Conservation (phyloP, 306 rosid species). For the Glycyrrhiza uralensis region DNA sequence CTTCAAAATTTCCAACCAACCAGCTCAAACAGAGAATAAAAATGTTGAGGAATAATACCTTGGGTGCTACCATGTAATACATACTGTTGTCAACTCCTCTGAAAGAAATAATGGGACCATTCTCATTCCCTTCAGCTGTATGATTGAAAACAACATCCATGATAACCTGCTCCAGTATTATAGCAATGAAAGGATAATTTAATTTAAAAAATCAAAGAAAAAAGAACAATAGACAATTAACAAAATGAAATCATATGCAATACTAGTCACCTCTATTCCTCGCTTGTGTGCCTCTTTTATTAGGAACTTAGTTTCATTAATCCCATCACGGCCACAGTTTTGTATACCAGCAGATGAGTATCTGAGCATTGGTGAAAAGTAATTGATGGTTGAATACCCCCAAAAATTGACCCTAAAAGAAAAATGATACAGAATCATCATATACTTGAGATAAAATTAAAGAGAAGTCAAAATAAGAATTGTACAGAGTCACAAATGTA, state of each 20-base stretch:
- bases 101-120: slow-evolving; percentile 84
- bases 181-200: slow-evolving; percentile 16
- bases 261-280: slow-evolving; percentile 80
- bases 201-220: not conserved
- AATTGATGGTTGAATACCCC: slow-evolving; percentile 94
- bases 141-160: slow-evolving; percentile 99
- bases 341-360: slow-evolving; percentile 73
- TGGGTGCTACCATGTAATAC: slow-evolving; percentile 93
- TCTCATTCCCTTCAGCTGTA: slow-evolving; percentile 99
- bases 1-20: slow-evolving; percentile 11
- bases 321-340: slow-evolving; percentile 78
- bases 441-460: not conserved
- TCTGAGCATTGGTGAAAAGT: slow-evolving; percentile 94
- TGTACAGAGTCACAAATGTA: not conserved
- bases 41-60: slow-evolving; percentile 51
- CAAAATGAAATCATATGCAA: not conserved
- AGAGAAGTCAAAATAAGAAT: not conserved
- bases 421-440: slow-evolving; percentile 22
- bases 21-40: slow-evolving; percentile 16
- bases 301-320: slow-evolving; percentile 80
- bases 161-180: slow-evolving; percentile 66
- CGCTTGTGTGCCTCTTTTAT: slow-evolving; percentile 89
- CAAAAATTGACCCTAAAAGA: slow-evolving; percentile 82
- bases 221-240: not conserved
- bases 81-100: slow-evolving; percentile 85